Evolutionary conservation across 345 rosid species (phyloP).

Genomic region (Orychophragmus violaceus): DNA sequence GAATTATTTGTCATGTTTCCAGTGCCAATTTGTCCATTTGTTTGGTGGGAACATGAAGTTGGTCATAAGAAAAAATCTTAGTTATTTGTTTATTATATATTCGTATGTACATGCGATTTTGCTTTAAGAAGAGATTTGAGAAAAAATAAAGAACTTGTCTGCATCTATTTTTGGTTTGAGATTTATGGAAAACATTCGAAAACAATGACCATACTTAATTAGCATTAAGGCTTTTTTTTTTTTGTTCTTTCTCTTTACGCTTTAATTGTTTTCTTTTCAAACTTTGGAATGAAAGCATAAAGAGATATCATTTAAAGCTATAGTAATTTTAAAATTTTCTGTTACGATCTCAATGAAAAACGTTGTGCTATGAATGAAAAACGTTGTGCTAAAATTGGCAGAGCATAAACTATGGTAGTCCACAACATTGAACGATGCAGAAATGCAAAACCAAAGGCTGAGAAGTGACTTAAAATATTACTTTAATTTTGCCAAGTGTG

Average conservation of each 20-base stretch:
- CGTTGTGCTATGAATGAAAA: background rate
- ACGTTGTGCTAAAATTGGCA: slow-evolving; percentile 17
- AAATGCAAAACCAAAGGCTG: background rate
- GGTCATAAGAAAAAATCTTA: background rate
- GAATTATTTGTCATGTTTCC: background rate
- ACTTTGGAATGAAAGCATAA: background rate
- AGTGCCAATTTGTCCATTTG: background rate
- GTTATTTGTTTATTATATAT: background rate
- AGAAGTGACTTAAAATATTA: background rate
- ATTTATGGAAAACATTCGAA: background rate
- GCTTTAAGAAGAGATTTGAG: background rate
- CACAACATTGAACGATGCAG: background rate
- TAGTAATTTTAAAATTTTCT: too few relatives aligned
- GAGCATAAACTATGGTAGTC: background rate
- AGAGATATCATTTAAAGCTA: background rate
- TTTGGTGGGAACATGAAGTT: background rate
- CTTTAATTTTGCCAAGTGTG: slow-evolving; percentile 26
- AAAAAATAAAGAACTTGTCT: background rate
- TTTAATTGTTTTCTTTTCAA: background rate
- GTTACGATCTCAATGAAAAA: background rate
- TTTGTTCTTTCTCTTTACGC: background rate
- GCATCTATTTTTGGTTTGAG: background rate
- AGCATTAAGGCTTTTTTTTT: too few relatives aligned
- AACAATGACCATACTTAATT: background rate
- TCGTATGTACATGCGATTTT: background rate